A percentile compares a stretch with the other conserved stretches of the same genome.
Evolutionary conservation across 768 basidiomycete genomes (phyloP).

Genomic region (Mycena alexandri): DNA sequence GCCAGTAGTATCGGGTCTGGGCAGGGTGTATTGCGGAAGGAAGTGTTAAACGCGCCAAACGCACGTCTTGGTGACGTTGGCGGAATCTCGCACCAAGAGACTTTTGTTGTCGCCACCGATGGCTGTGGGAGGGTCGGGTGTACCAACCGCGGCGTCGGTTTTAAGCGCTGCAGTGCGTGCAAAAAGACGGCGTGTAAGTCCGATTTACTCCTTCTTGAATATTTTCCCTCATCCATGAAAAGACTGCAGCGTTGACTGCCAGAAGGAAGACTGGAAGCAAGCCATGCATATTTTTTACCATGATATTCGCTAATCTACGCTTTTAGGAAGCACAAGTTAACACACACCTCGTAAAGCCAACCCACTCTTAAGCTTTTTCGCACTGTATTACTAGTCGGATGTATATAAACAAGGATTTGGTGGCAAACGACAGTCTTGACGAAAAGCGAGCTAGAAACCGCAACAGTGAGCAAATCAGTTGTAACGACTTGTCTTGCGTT

Average conservation of each 20-base stretch:
- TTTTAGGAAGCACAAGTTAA: conserved; percentile 33
- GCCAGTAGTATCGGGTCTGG: conserved; percentile 29
- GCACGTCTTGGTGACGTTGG: conserved; percentile 40
- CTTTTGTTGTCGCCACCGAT: conserved; percentile 46
- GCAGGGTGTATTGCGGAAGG: conserved; percentile 37
- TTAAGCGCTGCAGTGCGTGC: conserved; percentile 45
- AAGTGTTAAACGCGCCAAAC: conserved; percentile 40
- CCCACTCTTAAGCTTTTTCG: background rate
- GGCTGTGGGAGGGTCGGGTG: conserved; percentile 43
- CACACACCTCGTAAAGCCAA: conserved; percentile 44
- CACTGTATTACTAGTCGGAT: no score
- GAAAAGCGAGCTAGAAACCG: no score
- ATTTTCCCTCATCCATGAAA: background rate
- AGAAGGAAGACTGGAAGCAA: conserved; percentile 45
- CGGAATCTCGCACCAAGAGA: conserved; percentile 27
- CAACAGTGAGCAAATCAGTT: no score
- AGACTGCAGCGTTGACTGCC: conserved; percentile 46
- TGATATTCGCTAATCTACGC: background rate
- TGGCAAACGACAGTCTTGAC: no score
- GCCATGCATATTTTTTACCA: conserved; percentile 36
- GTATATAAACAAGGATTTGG: no score
- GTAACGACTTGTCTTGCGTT: no score
- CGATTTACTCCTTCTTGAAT: background rate
- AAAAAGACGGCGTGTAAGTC: conserved; percentile 45
- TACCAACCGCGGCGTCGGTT: conserved; percentile 43